Evolutionary conservation across 805 yeast genomes (phyloP), one percentile per base, ranked within the genome.

Genomic region (Scheffersomyces amazonensis): DNA sequence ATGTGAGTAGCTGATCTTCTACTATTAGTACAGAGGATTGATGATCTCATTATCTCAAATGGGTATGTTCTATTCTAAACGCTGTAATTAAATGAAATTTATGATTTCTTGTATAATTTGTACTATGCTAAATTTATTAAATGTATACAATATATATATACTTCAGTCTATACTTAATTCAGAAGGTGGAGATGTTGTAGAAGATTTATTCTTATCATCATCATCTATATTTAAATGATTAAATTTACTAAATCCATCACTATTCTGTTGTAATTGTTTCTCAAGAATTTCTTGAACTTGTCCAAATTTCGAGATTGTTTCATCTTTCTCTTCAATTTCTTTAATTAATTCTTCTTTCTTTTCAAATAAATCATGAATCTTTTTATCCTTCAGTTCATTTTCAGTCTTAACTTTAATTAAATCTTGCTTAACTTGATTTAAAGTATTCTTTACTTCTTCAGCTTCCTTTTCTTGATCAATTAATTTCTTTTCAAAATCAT

Each of bases 361-460:
- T 10, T 27, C 30, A 8, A 5, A 5, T 15, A 13, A 5, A 13
- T 5, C 15, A 5, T n/a, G 9, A 5, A 27, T 5, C 10, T 27
- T 8, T 13, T 27, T 7, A 27, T 10, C 15, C 17, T 27, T n/a
- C 7, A 11, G 5, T 13, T 27, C 17, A 27, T 27, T n/a, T 27
- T 27, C 30, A 8, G 17, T 12, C 17, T 27, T 27, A 27, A 27
- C 15, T 13, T 10, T 27, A 15, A 27, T 27, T 15, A 27, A 27
- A 5, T 13, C 16, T 5, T 27, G 16, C 17, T 27, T 27, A 16
- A 32, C 8, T 5, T 16, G 10, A 21, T 24, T 19, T n/a, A 37
- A 37, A 8, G 18, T 16, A n/a, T 32, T 13, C 6, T 22, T 25
- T 11, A 27, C 20, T 12, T 32, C 36, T 18, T 37, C 25, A 21